phyloP scores from a whole-genome alignment of 257 asterid species.

The Solanum arcanum region DNA sequence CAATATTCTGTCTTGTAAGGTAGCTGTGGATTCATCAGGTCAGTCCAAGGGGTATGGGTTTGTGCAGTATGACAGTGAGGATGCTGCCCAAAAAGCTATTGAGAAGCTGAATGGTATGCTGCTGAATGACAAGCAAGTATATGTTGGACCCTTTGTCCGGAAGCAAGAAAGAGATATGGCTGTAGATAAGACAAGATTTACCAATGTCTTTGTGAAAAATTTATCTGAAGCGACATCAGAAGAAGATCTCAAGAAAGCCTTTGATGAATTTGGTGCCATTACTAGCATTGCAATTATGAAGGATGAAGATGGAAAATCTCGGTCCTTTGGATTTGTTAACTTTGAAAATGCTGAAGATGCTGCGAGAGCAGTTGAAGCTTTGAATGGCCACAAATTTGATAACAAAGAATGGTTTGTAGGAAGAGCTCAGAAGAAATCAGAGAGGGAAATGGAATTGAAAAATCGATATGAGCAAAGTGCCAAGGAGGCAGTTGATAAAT shows the following conservation, averaged over 20 bases:
- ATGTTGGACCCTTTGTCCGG: constrained; percentile 76
- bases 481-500: constrained; percentile 71
- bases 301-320: constrained; percentile 76
- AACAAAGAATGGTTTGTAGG: constrained; percentile 84
- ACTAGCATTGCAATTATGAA: constrained; percentile 72
- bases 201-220: constrained; percentile 82
- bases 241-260: constrained; percentile 52
- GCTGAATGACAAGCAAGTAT: constrained; percentile 79
- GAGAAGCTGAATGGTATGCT: constrained; percentile 85
- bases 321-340: constrained; percentile 84
- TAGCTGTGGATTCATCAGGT: constrained; percentile 62
- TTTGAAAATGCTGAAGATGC: constrained; percentile 90
- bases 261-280: constrained; percentile 60
- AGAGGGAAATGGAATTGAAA: constrained; percentile 68
- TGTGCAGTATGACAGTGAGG: constrained; percentile 78
- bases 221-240: constrained; percentile 63
- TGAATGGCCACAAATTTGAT: constrained; percentile 61
- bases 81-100: constrained; percentile 77
- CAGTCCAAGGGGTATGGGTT: constrained; percentile 85
- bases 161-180: constrained; percentile 81
- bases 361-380: constrained; percentile 71
- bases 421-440: constrained; percentile 90
- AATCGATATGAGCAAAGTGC: constrained; percentile 64
- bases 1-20: constrained; percentile 71
- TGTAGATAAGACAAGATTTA: constrained; percentile 50